phyloP scores from a whole-genome alignment of 2,329 filamentous ascomycete species.

The Sordariomycetes sp. region DNA sequence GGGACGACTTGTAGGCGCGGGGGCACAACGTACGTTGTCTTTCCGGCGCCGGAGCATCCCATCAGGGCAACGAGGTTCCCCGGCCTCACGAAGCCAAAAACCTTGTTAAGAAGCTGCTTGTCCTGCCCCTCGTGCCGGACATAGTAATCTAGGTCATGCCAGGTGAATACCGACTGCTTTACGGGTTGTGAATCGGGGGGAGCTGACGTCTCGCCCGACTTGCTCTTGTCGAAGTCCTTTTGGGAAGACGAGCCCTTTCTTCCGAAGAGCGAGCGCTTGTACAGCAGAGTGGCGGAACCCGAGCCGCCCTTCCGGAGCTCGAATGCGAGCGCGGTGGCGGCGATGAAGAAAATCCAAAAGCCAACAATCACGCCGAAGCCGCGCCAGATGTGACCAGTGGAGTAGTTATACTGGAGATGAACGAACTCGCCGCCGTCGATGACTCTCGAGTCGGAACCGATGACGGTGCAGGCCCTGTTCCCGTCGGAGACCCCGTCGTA shows the following conservation, averaged over 20 bases:
- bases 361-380: slow-evolving; percentile 71
- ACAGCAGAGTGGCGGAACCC: slow-evolving; percentile 56
- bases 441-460: slow-evolving; percentile 28
- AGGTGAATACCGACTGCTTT: slow-evolving; percentile 55
- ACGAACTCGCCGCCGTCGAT: slow-evolving; percentile 46
- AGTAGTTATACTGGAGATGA: slow-evolving; percentile 37
- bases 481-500: slow-evolving; percentile 9
- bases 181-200: slow-evolving; percentile 17
- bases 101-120: slow-evolving; percentile 42
- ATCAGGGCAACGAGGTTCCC: slow-evolving; percentile 71
- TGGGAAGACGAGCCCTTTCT: slow-evolving; percentile 16
- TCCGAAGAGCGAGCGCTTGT: slow-evolving; percentile 12
- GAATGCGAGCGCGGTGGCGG: slow-evolving; percentile 56
- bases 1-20: not conserved
- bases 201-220: slow-evolving; percentile 11
- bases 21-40: slow-evolving; percentile 44
- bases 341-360: slow-evolving; percentile 61
- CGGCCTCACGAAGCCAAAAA: slow-evolving; percentile 66
- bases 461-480: slow-evolving; percentile 40
- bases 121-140: slow-evolving; percentile 50
- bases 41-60: slow-evolving; percentile 69
- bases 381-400: slow-evolving; percentile 49
- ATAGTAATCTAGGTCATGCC: slow-evolving; percentile 55
- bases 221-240: slow-evolving; percentile 17
- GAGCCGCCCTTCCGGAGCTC: slow-evolving; percentile 46